A percentile compares a stretch with the other conserved stretches of the same genome.
Evolutionary conservation across 306 rosid genomes (phyloP).

Genomic region (Geum urbanum): DNA sequence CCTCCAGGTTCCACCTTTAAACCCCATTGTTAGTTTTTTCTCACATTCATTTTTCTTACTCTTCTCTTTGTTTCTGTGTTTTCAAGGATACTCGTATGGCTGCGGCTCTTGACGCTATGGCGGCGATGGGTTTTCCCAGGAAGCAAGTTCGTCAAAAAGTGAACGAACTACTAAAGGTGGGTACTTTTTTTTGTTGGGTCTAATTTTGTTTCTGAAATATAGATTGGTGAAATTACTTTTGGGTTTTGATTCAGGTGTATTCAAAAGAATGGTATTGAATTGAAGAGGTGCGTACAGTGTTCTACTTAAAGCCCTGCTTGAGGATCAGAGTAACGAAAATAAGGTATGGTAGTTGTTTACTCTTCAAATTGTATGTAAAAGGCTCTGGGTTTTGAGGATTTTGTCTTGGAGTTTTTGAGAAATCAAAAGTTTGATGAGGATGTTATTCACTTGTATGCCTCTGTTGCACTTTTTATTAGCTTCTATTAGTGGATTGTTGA

Average conservation of each 20-base stretch:
- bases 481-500: background rate
- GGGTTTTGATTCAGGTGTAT: constrained; percentile 37
- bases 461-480: background rate
- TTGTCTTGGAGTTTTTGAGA: background rate
- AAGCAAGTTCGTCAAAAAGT: constrained; percentile 33
- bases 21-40: too few species aligned
- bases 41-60: background rate
- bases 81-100: constrained; percentile 40
- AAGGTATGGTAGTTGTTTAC: constrained; percentile 19
- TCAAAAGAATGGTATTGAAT: constrained; percentile 43
- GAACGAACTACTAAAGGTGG: constrained; percentile 35
- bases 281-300: constrained; percentile 43
- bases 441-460: background rate
- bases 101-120: constrained; percentile 60
- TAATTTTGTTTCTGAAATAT: background rate
- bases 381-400: background rate
- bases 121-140: constrained; percentile 34
- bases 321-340: constrained; percentile 14
- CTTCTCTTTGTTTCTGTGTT: background rate
- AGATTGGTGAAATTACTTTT: background rate
- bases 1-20: too few species aligned
- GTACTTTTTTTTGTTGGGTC: background rate
- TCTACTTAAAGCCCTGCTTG: constrained; percentile 41
- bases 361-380: background rate
- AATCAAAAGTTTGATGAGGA: background rate